phyloP scores from a whole-genome alignment of 768 basidiomycete species.

The Termitomyces sp. region DNA sequence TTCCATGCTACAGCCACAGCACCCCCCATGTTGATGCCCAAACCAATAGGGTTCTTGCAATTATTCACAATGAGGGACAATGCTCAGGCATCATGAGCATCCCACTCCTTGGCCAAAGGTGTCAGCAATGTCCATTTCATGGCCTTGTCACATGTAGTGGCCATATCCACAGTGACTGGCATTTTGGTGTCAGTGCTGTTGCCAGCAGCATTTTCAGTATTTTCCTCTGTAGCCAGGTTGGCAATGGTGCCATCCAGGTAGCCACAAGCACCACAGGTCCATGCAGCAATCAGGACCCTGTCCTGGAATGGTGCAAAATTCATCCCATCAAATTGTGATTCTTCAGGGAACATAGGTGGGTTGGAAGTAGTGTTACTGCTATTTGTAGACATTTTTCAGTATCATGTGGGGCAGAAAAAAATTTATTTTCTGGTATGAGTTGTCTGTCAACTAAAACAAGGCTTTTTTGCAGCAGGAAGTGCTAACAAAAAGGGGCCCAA shows the following conservation, averaged over 20 bases:
- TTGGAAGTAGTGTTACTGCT: background rate
- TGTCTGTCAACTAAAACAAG: no score
- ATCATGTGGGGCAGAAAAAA: no score
- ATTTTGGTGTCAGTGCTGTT: no score
- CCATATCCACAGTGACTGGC: no score
- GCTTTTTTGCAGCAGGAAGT: no score
- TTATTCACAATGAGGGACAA: background rate
- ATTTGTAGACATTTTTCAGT: no score
- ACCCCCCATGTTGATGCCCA: background rate
- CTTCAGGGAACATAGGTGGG: background rate
- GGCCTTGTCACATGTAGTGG: no score
- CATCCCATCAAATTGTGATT: no score
- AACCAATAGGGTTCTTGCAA: background rate
- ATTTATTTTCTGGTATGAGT: no score
- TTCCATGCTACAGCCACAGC: background rate
- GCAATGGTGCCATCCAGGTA: background rate
- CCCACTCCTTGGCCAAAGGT: background rate
- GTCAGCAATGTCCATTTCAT: background rate
- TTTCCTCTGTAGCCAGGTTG: background rate
- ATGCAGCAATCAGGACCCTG: background rate
- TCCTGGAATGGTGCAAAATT: no score
- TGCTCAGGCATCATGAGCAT: background rate
- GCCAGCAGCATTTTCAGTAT: no score
- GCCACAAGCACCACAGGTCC: background rate
- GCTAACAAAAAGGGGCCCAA: no score